Percentiles rank a stretch among this genome's conserved stretches.
phyloP scores from a whole-genome alignment of 148 eudicot genomes.

The Agrostemma githago region DNA sequence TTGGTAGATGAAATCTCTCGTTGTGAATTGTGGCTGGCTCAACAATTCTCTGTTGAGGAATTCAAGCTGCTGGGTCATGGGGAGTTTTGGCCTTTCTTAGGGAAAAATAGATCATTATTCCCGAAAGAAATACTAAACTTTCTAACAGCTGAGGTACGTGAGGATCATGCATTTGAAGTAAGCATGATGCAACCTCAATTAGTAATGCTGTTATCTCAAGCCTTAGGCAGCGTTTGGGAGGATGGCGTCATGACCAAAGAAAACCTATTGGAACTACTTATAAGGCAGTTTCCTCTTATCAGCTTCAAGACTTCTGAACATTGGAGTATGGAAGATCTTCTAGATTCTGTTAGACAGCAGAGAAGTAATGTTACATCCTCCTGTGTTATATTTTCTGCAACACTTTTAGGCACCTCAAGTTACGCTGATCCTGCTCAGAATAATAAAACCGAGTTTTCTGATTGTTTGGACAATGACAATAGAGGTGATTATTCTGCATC shows the following conservation, averaged over 20 bases:
- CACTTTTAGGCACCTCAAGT: slow-evolving; percentile 38
- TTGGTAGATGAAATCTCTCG: slow-evolving; percentile 46
- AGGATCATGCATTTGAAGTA: slow-evolving; percentile 45
- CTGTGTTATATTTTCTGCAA: slow-evolving; percentile 63
- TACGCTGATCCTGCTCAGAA: slow-evolving; percentile 21
- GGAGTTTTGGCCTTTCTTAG: slow-evolving; percentile 51
- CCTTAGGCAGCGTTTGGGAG: slow-evolving; percentile 51
- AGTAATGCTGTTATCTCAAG: slow-evolving; percentile 64
- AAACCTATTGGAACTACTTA: slow-evolving; percentile 51
- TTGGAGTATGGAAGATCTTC: slow-evolving; percentile 31
- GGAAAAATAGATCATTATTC: slow-evolving; percentile 42
- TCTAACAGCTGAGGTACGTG: slow-evolving; percentile 31
- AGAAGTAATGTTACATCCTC: slow-evolving; percentile 31
- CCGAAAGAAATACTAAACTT: slow-evolving; percentile 43
- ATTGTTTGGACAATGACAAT: slow-evolving; percentile 21
- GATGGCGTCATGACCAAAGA: slow-evolving; percentile 47
- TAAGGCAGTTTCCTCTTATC: slow-evolving; percentile 66
- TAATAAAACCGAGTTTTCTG: slow-evolving; percentile 26
- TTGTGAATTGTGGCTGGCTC: slow-evolving; percentile 69
- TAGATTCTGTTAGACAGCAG: slow-evolving; percentile 32
- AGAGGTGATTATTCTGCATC: slow-evolving; percentile 28
- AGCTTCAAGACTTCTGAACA: slow-evolving; percentile 40
- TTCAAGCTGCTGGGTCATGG: slow-evolving; percentile 85
- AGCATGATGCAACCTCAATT: slow-evolving; percentile 62
- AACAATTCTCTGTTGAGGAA: slow-evolving; percentile 58